Conservation (phyloP, 1,284 basidiomycete species). For the Boletus smithii region DNA sequence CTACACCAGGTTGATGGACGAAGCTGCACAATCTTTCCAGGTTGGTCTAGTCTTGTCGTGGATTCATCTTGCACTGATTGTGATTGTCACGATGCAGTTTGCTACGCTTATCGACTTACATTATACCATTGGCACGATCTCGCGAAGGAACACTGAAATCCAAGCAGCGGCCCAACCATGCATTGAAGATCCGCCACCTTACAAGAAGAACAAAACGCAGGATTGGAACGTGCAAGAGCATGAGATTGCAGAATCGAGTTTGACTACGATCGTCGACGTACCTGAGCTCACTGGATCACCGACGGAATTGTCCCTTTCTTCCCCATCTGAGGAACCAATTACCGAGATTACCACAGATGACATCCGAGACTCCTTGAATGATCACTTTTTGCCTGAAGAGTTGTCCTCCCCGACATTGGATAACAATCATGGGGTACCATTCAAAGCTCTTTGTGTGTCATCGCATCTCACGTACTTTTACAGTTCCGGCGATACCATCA, state of each 20-base stretch:
- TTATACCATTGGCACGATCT: conserved; percentile 35
- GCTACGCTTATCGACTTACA: conserved; percentile 52
- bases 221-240: background rate
- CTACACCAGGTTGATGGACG: conserved; percentile 38
- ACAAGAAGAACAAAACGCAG: conserved; percentile 7
- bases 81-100: conserved; percentile 31
- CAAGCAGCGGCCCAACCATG: background rate
- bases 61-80: background rate
- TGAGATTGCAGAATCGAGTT: background rate
- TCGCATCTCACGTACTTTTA: conserved; percentile 1
- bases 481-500: conserved; percentile 52
- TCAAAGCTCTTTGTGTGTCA: background rate
- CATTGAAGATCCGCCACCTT: conserved; percentile 23
- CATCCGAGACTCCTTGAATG: conserved; percentile 15
- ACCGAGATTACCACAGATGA: conserved; percentile 24
- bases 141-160: conserved; percentile 2
- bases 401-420: conserved; percentile 24
- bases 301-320: background rate
- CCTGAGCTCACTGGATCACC: background rate
- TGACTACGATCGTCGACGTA: conserved; percentile 1
- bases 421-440: conserved; percentile 38
- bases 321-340: conserved; percentile 15
- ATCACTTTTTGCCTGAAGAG: conserved; percentile 27
- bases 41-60: conserved; percentile 22
- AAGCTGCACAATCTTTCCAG: conserved; percentile 48